phyloP scores from a whole-genome alignment of 176 grass and related monocot genomes.

The Eremochloa ophiuroides region DNA sequence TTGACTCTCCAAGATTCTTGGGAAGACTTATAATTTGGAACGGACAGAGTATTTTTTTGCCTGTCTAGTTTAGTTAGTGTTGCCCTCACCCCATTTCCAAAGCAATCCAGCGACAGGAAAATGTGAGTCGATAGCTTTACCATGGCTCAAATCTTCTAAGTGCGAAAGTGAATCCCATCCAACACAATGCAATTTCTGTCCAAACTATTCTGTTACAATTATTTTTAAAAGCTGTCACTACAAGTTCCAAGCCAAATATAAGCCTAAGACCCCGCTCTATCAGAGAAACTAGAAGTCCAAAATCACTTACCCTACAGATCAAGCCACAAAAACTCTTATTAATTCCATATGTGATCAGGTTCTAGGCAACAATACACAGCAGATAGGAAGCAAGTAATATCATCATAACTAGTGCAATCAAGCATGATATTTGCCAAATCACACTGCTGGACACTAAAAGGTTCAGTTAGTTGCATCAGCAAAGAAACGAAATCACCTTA shows the following conservation, averaged over 20 bases:
- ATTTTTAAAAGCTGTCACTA: background rate
- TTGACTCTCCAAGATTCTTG: too few species aligned
- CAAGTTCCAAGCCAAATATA: background rate
- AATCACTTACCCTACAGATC: background rate
- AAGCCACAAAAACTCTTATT: background rate
- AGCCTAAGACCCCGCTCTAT: background rate
- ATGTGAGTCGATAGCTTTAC: background rate
- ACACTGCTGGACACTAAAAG: background rate
- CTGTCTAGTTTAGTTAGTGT: background rate
- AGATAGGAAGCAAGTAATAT: background rate
- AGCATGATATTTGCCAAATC: background rate
- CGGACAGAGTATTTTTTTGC: too few species aligned
- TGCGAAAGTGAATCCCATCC: background rate
- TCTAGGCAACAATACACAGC: background rate
- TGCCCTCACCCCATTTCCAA: background rate
- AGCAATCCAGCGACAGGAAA: background rate
- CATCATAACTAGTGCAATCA: background rate
- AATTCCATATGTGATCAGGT: background rate
- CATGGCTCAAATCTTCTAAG: background rate
- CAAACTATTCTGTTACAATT: background rate
- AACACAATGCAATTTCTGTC: background rate
- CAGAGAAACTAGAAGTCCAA: background rate
- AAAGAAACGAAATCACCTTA: background rate
- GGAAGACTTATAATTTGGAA: too few species aligned
- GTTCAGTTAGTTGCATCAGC: background rate